Conservation (phyloP, 2,329 filamentous ascomycete genomes). For the Monilinia fructicola region DNA sequence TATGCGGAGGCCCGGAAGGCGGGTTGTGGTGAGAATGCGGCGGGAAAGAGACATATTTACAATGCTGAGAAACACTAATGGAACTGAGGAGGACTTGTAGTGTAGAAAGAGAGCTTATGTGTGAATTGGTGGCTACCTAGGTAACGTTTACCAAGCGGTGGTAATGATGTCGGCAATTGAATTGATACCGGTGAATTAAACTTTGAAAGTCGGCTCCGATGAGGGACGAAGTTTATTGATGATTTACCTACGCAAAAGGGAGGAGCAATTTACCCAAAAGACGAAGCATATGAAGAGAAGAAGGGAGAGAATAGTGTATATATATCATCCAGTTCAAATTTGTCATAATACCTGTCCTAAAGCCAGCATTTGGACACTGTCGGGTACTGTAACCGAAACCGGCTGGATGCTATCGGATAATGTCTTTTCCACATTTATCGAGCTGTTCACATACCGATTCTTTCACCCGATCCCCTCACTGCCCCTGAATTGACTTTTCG, state of each 20-base stretch:
- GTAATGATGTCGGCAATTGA: slow-evolving; percentile 10
- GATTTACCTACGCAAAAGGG: neutral
- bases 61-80: neutral
- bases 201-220: slow-evolving; percentile 14
- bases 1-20: slow-evolving; percentile 13
- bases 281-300: neutral
- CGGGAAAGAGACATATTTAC: slow-evolving; percentile 22
- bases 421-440: slow-evolving; percentile 19
- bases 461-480: neutral
- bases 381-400: neutral
- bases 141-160: neutral
- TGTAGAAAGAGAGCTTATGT: neutral
- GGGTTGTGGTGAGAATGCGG: slow-evolving; percentile 16
- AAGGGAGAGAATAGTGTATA: neutral
- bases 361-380: neutral
- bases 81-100: neutral
- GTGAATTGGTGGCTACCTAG: neutral
- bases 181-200: slow-evolving; percentile 4
- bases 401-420: slow-evolving; percentile 20
- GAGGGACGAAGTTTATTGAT: neutral
- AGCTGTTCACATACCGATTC: slow-evolving; percentile 5
- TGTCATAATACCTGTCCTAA: slow-evolving; percentile 1
- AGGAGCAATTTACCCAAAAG: neutral
- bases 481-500: slow-evolving; percentile 12
- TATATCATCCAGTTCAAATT: slow-evolving; percentile 3